phyloP scores from a whole-genome alignment of 139 green algal species.

The Chlorella vulgaris region DNA sequence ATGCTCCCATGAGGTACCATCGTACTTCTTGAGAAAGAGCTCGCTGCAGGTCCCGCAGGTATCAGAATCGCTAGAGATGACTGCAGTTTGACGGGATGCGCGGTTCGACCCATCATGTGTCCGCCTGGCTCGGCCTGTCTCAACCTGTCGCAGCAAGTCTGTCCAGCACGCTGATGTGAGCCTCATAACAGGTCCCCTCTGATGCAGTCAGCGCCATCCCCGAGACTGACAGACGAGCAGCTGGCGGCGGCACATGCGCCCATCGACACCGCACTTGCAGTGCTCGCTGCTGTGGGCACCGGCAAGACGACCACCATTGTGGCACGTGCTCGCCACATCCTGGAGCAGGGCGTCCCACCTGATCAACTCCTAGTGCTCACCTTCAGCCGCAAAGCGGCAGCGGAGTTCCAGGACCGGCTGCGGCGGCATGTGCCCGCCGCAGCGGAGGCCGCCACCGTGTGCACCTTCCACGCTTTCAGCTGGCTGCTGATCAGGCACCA shows the following conservation, averaged over 20 bases:
- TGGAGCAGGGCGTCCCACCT: background rate
- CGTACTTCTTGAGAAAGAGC: no score
- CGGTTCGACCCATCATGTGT: no score
- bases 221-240: no score
- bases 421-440: background rate
- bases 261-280: background rate
- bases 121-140: no score
- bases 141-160: no score
- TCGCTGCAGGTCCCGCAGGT: no score
- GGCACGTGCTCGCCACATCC: background rate
- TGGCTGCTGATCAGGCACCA: background rate
- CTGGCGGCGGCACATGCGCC: background rate
- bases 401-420: conserved; percentile 5
- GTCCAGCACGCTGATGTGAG: no score
- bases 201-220: no score
- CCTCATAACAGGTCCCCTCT: no score
- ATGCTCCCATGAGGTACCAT: no score
- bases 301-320: conserved; percentile 32
- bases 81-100: no score
- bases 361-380: conserved; percentile 10
- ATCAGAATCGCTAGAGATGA: no score
- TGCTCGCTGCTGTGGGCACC: conserved; percentile 12
- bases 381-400: conserved; percentile 7
- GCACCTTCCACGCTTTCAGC: conserved; percentile 7
- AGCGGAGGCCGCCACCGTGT: background rate